Evolutionary conservation across 441 rosid species (phyloP).

Genomic region (Oxalis stricta): DNA sequence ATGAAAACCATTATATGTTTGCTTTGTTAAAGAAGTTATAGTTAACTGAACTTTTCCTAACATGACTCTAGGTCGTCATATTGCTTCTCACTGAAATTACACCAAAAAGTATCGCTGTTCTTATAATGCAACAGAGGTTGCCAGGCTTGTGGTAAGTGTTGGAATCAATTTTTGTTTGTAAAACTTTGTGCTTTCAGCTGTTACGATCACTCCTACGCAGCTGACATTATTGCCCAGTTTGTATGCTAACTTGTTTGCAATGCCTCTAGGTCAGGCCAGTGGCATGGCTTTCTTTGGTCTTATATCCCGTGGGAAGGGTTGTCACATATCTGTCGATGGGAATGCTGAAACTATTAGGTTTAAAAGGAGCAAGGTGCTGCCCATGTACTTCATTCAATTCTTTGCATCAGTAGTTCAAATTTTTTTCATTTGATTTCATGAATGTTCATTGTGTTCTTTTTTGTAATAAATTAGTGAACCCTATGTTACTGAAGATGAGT

Average conservation of each 20-base stretch:
- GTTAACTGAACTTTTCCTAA: slow-evolving; percentile 1
- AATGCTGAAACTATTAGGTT: slow-evolving; percentile 85
- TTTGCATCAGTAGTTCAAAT: neutral
- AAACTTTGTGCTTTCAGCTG: slow-evolving; percentile 1
- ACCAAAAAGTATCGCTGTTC: slow-evolving; percentile 98
- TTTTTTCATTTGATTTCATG: neutral
- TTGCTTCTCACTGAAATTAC: slow-evolving; percentile 95
- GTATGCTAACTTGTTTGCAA: slow-evolving; percentile 25
- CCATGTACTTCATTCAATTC: slow-evolving; percentile 1
- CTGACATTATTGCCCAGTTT: slow-evolving; percentile 5
- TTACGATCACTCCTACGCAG: slow-evolving; percentile 8
- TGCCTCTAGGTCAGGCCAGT: slow-evolving; percentile 95
- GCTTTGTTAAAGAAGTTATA: neutral
- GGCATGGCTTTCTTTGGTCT: slow-evolving; percentile 93
- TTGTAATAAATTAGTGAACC: slow-evolving; percentile 49
- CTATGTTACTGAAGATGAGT: slow-evolving; percentile 94
- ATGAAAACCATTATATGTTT: neutral
- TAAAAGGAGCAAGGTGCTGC: slow-evolving; percentile 85
- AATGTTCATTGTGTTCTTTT: slow-evolving; percentile 2
- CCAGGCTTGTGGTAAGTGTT: slow-evolving; percentile 80
- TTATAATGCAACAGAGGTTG: slow-evolving; percentile 92
- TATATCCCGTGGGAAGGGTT: slow-evolving; percentile 94
- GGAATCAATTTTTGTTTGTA: slow-evolving; percentile 3
- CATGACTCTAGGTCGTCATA: slow-evolving; percentile 59
- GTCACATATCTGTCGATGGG: slow-evolving; percentile 94